A percentile compares a stretch with the other conserved stretches of the same genome.
Conservation (phyloP, 176 grass and related monocot genomes). For the Lolium multiflorum region DNA sequence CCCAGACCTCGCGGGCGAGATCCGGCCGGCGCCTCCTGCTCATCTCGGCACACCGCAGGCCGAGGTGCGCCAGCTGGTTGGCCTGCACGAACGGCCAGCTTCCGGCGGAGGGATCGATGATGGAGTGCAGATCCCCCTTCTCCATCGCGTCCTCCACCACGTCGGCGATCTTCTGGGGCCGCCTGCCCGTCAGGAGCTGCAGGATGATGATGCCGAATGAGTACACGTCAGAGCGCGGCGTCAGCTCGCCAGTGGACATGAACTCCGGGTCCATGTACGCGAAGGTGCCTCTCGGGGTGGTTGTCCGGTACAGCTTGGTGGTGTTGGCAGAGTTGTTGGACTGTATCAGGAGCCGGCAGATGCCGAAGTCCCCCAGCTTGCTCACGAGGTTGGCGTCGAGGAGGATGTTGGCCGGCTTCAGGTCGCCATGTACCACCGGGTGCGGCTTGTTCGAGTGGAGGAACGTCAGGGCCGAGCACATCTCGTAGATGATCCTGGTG, state of each 20-base stretch:
- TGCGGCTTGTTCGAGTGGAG: conserved; percentile 70
- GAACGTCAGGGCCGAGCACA: conserved; percentile 82
- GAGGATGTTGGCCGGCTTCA: conserved; percentile 77
- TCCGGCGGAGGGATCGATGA: conserved; percentile 67
- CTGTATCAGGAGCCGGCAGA: conserved; percentile 48
- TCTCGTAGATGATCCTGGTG: conserved; percentile 66
- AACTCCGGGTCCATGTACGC: conserved; percentile 68
- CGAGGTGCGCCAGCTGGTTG: conserved; percentile 70
- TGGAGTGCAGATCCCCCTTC: conserved; percentile 50
- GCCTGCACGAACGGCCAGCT: conserved; percentile 81
- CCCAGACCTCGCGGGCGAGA: conserved; percentile 59
- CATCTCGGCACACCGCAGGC: conserved; percentile 59
- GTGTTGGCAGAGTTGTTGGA: conserved; percentile 39
- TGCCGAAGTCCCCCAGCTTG: conserved; percentile 71
- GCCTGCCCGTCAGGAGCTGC: conserved; percentile 70
- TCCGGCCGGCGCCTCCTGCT: conserved; percentile 57
- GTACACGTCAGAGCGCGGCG: conserved; percentile 65
- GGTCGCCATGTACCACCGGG: conserved; percentile 66
- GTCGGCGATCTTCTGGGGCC: conserved; percentile 44
- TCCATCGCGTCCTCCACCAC: conserved; percentile 68
- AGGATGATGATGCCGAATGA: conserved; percentile 84
- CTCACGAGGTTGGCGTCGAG: conserved; percentile 73
- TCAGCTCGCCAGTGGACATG: conserved; percentile 56
- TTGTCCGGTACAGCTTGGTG: conserved; percentile 44
- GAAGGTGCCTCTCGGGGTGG: conserved; percentile 47